A percentile compares a stretch with the other conserved stretches of the same genome.
Conservation (phyloP, 768 basidiomycete species). For the Chalciporus pseudorubinellus region DNA sequence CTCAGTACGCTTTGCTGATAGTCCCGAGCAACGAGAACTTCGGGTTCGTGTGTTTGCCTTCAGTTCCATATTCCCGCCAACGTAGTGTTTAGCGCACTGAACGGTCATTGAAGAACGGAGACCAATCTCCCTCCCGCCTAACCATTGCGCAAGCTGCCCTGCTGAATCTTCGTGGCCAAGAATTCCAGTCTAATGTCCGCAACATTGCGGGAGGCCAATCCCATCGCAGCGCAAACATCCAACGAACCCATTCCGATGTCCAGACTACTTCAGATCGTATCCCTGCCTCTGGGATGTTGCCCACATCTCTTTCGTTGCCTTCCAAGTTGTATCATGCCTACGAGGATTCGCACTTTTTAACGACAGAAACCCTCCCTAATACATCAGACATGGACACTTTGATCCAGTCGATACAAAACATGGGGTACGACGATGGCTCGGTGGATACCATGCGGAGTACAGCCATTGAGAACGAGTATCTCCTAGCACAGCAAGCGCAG, state of each 20-base stretch:
- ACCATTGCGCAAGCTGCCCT: slow-evolving; percentile 79
- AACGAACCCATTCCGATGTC: slow-evolving; percentile 1
- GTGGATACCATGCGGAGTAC: slow-evolving; percentile 14
- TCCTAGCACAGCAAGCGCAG: slow-evolving; percentile 18
- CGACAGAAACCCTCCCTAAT: slow-evolving; percentile 20
- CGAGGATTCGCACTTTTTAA: slow-evolving; percentile 14
- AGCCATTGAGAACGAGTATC: slow-evolving; percentile 16
- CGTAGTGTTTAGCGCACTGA: slow-evolving; percentile 53
- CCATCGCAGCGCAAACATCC: slow-evolving; percentile 7
- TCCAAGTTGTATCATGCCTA: slow-evolving; percentile 19
- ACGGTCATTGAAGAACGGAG: slow-evolving; percentile 57
- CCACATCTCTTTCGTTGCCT: slow-evolving; percentile 20
- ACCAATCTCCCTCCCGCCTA: slow-evolving; percentile 58
- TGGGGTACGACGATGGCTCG: slow-evolving; percentile 18
- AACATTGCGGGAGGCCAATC: slow-evolving; percentile 7
- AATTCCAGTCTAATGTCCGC: slow-evolving; percentile 32
- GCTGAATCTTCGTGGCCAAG: slow-evolving; percentile 71
- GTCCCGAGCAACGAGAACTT: slow-evolving; percentile 71
- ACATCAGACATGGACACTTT: slow-evolving; percentile 41
- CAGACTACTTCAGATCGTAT: slow-evolving; percentile 2
- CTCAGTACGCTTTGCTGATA: slow-evolving; percentile 79
- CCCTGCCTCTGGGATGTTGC: slow-evolving; percentile 4
- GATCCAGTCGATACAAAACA: slow-evolving; percentile 34
- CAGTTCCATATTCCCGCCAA: slow-evolving; percentile 2
- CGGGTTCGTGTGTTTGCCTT: slow-evolving; percentile 45